phyloP scores from a whole-genome alignment of 208 protist species.

The Trypanosoma brucei region DNA sequence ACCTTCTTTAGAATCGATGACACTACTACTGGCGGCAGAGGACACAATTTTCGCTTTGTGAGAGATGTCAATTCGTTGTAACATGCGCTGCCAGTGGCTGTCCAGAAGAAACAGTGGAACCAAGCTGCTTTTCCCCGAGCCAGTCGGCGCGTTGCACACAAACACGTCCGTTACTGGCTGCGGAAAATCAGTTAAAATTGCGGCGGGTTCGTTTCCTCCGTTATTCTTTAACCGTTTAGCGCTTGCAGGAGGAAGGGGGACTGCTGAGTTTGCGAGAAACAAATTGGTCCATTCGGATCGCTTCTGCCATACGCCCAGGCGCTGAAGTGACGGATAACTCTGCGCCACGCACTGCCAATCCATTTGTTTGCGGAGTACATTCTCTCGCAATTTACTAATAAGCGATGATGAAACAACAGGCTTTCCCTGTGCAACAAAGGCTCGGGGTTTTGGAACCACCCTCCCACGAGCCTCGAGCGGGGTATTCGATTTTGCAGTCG shows the following conservation, averaged over 20 bases:
- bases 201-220: background rate
- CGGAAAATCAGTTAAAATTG: background rate
- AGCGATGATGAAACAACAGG: constrained; percentile 2
- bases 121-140: constrained; percentile 69
- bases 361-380: constrained; percentile 3
- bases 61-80: constrained; percentile 15
- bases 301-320: constrained; percentile 31
- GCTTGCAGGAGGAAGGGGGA: background rate
- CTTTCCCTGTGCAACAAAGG: background rate
- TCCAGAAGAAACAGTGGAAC: constrained; percentile 65
- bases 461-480: background rate
- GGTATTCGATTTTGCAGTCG: background rate
- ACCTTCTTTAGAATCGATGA: constrained; percentile 6
- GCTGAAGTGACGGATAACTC: constrained; percentile 17
- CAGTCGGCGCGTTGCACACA: constrained; percentile 56
- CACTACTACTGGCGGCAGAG: background rate
- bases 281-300: constrained; percentile 28
- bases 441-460: background rate
- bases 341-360: constrained; percentile 5
- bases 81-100: constrained; percentile 54
- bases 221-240: background rate
- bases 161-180: constrained; percentile 19
- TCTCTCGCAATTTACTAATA: background rate
- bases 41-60: background rate
- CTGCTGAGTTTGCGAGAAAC: constrained; percentile 13